Base-by-base conservation (phyloP, 768 basidiomycete genomes). In the Ephemerocybe angulata region DNA sequence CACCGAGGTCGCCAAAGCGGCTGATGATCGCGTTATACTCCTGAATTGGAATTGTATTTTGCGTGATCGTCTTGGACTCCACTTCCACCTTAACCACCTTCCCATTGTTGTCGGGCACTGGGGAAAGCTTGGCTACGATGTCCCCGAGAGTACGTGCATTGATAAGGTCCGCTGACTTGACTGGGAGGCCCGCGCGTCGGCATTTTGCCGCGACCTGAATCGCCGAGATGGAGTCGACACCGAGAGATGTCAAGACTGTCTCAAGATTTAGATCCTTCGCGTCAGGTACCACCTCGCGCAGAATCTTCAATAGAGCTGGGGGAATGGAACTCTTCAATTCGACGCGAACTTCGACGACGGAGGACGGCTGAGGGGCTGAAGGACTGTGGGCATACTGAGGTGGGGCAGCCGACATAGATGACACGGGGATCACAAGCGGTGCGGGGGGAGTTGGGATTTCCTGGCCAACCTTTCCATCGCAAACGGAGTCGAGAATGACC, bases 141-240 rank as follows among this genome's bases (percentile, higher is more conserved):
- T 69, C 67, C 1, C 62, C 68, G 13, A 80, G 58, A 3, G 76
- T 76, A 38, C 59, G 60, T 48, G 77, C 73, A 33, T 64, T 71
- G 40, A 77, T 60, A n/a, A 80, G 69, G 53, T 79, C 76, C 28
- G 67, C 72, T 2, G 72, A 69, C 12, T 59, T 52, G 25, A 74
- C 43, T 19, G 56, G 55, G 40, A 79, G 55, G 1, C 78, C 78
- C 3, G 62, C 65, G 42, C 65, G 63, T 42, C 72, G 68, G 58
- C 71, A 72, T 53, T 69, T 75, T 6, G 74, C 69, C 10, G 69
- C 67, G 12, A 81, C 65, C 49, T 74, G 73, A 31, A 81, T 76
- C 21, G 79, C 76, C 19, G 74, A 75, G 54, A 81, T 80, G 1
- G 79, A 81, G 59, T 80, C 79, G 11, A 80, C 65, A 19, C 79